Evolutionary conservation across 345 rosid genomes (phyloP).

Genomic region (Populus ilicifolia): DNA sequence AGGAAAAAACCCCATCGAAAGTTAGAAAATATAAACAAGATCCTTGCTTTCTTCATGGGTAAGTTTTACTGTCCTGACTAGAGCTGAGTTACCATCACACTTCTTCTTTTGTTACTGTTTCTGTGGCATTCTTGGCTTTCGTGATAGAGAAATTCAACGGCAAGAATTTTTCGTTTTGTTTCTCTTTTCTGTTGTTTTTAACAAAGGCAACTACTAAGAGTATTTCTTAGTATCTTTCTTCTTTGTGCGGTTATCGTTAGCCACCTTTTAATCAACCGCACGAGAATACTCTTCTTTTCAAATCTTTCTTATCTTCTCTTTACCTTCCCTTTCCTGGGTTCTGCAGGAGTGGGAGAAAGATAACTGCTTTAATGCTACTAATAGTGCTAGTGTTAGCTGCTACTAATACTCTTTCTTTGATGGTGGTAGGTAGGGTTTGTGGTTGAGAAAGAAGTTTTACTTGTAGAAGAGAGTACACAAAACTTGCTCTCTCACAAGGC

Average conservation of each 20-base stretch:
- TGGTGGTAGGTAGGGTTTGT: slow-evolving; percentile 45
- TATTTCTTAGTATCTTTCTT: slow-evolving; percentile 5
- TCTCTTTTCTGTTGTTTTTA: slow-evolving; percentile 8
- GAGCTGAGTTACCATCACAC: neutral
- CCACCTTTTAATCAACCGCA: slow-evolving; percentile 38
- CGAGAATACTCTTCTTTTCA: slow-evolving; percentile 34
- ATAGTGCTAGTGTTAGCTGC: slow-evolving; percentile 7
- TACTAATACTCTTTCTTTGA: slow-evolving; percentile 18
- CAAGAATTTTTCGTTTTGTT: slow-evolving; percentile 8
- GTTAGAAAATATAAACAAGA: neutral
- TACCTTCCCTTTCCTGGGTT: slow-evolving; percentile 19
- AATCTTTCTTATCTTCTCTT: slow-evolving; percentile 13
- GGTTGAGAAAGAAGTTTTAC: slow-evolving; percentile 53
- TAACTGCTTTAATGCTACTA: slow-evolving; percentile 1
- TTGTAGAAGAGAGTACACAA: slow-evolving; percentile 14
- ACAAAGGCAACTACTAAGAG: slow-evolving; percentile 11
- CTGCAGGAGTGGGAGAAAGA: slow-evolving; percentile 48
- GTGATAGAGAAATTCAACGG: slow-evolving; percentile 41
- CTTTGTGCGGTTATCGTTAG: slow-evolving; percentile 2
- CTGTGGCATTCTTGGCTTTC: slow-evolving; percentile 12
- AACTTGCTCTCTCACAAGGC: slow-evolving; percentile 2
- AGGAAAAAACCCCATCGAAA: neutral
- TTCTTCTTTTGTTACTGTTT: neutral
- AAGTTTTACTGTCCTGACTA: neutral
- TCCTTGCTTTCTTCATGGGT: neutral